Evolutionary conservation across 805 yeast species (phyloP).

Genomic region (Teunomyces aglyptinius): DNA sequence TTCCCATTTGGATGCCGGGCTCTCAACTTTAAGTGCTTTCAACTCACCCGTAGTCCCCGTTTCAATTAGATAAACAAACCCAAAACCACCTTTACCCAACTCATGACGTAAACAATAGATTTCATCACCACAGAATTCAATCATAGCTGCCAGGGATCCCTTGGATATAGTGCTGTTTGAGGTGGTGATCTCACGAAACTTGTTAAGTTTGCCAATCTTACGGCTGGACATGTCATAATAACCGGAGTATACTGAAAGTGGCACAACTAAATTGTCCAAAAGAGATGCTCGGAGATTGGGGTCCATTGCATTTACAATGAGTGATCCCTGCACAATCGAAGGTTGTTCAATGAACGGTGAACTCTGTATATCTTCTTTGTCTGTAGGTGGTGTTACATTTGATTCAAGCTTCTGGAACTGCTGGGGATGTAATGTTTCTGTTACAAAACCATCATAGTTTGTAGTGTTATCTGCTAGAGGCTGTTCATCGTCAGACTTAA

Average conservation of each 20-base stretch:
- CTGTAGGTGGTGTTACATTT: conserved; percentile 28
- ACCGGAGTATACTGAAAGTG: conserved; percentile 31
- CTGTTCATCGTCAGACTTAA: conserved; percentile 27
- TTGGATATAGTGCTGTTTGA: conserved; percentile 29
- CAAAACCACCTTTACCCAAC: conserved; percentile 81
- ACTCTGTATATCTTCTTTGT: conserved; percentile 31
- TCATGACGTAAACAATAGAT: conserved; percentile 50
- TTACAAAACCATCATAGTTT: conserved; percentile 46
- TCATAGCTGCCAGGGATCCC: conserved; percentile 39
- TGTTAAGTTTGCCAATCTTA: conserved; percentile 25
- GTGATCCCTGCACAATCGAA: neutral
- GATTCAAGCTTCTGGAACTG: conserved; percentile 4
- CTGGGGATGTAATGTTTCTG: conserved; percentile 42
- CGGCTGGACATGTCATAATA: conserved; percentile 32
- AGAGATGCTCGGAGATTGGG: conserved; percentile 35
- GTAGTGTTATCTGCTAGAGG: conserved; percentile 23
- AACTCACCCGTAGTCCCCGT: conserved; percentile 46
- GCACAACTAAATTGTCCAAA: conserved; percentile 35
- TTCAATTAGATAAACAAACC: conserved; percentile 72
- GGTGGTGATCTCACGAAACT: conserved; percentile 37
- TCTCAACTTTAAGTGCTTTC: conserved; percentile 71
- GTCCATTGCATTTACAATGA: conserved; percentile 43
- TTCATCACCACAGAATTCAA: conserved; percentile 44
- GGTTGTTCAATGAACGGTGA: conserved; percentile 47
- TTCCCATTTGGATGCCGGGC: conserved; percentile 77